Evolutionary conservation across 1,284 basidiomycete species (phyloP), one percentile per base, ranked within the genome.

Genomic region (Quambalaria eucalypti): DNA sequence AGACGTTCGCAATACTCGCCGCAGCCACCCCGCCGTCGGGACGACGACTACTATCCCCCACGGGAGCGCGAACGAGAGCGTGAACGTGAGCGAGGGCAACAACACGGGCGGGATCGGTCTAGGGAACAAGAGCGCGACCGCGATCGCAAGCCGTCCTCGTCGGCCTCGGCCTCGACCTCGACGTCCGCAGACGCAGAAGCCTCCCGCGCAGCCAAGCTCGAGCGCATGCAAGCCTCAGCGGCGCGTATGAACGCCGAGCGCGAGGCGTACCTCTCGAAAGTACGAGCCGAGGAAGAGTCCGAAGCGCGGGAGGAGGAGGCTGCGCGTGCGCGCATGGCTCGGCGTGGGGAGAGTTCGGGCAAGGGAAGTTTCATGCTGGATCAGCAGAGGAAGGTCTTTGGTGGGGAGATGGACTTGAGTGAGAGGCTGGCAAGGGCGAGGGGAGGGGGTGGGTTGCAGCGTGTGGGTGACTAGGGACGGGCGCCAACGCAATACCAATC

Each of bases 161-260:
- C 21, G 36, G 30, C 44, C 7, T 23, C 38, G 28, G 30, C 53
- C 28, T 26, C 54, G 8, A 31, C 52, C 28, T 53, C 61, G 40
- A 48, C 51, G 12, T 63, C 54, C 51, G 64, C 50, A 63, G 50
- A 60, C 28, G 66, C 76, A 1, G 78, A 79, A 46, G 81, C 83
- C 1, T 84, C 86, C 52, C 86, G 90, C 29, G 85, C 85, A 2
- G 87, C 87, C 23, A 84, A 86, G 29, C 80, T 96, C 19, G 90
- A 88, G 0, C 87, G 88, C 9, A 95, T 96, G 91, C 78, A 84
- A 26, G 76, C 81, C 1, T 83, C 86, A 61, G 91, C 91, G 1
- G 76, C 79, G 26, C 73, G 77, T 16, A 80, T 90, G 79, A 80
- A 81, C 36, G 70, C 74, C 1, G 84, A 88, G 53, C 82, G 88